Percentiles rank a stretch among this genome's conserved stretches.
phyloP scores from a whole-genome alignment of 441 rosid species.

The Brassica balearica region DNA sequence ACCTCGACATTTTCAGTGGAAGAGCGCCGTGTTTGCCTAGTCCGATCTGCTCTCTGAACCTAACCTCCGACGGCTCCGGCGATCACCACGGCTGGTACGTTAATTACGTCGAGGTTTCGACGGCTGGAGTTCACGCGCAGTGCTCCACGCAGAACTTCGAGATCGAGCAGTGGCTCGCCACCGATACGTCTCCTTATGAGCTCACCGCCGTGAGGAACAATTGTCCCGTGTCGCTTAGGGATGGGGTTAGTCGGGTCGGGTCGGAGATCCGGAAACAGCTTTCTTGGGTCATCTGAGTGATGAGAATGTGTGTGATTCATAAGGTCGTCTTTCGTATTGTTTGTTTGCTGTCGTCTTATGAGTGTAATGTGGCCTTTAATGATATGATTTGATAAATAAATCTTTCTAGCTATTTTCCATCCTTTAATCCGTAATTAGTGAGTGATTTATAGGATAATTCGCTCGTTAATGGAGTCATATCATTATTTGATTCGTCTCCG shows the following conservation, averaged over 20 bases:
- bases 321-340: too few relatives aligned
- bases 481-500: too few relatives aligned
- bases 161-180: conserved; percentile 87
- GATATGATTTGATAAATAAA: too few relatives aligned
- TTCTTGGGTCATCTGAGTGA: conserved; percentile 37
- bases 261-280: conserved; percentile 40
- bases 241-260: conserved; percentile 36
- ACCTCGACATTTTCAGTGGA: conserved; percentile 86
- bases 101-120: conserved; percentile 74
- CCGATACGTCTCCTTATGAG: conserved; percentile 63
- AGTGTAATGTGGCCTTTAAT: conserved; percentile 16
- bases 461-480: too few relatives aligned
- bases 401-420: too few relatives aligned
- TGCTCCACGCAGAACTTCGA: conserved; percentile 62
- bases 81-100: conserved; percentile 79
- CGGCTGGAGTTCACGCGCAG: conserved; percentile 56
- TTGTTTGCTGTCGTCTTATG: not conserved
- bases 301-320: not conserved
- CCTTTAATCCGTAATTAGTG: too few relatives aligned
- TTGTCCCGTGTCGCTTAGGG: conserved; percentile 44
- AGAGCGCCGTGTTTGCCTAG: conserved; percentile 55
- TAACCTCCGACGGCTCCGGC: conserved; percentile 78
- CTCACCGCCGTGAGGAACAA: conserved; percentile 57
- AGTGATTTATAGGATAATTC: too few relatives aligned
- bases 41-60: conserved; percentile 67